A percentile compares a stretch with the other conserved stretches of the same genome.
Evolutionary conservation across 176 grass and related monocot genomes (phyloP).

Genomic region (Canna indica): DNA sequence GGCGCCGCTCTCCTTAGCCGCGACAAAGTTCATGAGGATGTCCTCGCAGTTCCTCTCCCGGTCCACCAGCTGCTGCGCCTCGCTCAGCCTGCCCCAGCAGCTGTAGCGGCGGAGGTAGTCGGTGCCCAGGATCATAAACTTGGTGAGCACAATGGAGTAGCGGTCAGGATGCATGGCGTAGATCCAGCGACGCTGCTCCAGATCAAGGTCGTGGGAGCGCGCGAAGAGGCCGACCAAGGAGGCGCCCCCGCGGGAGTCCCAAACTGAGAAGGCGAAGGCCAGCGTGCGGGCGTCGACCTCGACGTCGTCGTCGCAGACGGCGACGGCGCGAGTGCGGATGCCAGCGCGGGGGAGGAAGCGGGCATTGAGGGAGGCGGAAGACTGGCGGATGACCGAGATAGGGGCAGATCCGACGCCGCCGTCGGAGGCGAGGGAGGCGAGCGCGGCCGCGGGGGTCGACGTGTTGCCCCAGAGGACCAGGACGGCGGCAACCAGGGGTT

Average conservation of each 20-base stretch:
- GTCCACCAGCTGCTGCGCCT: slow-evolving; percentile 50
- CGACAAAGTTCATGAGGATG: slow-evolving; percentile 96
- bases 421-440: slow-evolving; percentile 23
- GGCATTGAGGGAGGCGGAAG: slow-evolving; percentile 62
- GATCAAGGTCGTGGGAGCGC: slow-evolving; percentile 68
- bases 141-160: slow-evolving; percentile 88
- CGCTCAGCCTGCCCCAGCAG: slow-evolving; percentile 48
- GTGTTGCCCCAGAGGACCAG: slow-evolving; percentile 71
- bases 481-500: slow-evolving; percentile 46
- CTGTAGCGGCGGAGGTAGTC: slow-evolving; percentile 48
- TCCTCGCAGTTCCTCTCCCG: slow-evolving; percentile 76
- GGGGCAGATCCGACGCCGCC: slow-evolving; percentile 12
- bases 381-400: slow-evolving; percentile 32
- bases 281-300: slow-evolving; percentile 35
- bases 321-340: slow-evolving; percentile 50
- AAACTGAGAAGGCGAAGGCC: slow-evolving; percentile 61
- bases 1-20: slow-evolving; percentile 35
- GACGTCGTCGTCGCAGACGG: slow-evolving; percentile 57
- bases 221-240: slow-evolving; percentile 69
- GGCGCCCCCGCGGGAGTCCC: not conserved
- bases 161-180: slow-evolving; percentile 50
- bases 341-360: slow-evolving; percentile 59
- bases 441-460: slow-evolving; percentile 25
- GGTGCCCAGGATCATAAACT: slow-evolving; percentile 48
- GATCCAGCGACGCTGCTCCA: slow-evolving; percentile 40